A percentile compares a stretch with the other conserved stretches of the same genome.
Evolutionary conservation across 2,329 filamentous ascomycete genomes (phyloP).

Genomic region (Cytospora piceicola): DNA sequence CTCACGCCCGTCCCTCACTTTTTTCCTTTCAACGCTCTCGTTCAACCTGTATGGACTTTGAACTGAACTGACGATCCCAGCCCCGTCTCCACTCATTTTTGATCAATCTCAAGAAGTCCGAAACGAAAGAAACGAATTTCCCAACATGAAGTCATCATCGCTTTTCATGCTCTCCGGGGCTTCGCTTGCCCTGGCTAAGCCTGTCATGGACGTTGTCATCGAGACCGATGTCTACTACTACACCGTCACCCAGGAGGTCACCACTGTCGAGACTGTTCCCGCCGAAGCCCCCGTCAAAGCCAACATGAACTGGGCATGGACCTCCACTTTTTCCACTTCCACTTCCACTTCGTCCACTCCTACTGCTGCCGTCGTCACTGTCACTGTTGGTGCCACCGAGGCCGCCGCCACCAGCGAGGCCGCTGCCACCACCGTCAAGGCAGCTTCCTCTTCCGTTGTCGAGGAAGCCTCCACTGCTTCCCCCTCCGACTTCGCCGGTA

Average conservation of each 20-base stretch:
- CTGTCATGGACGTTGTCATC: conserved; percentile 45
- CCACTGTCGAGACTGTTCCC: conserved; percentile 10
- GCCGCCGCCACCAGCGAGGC: conserved; percentile 5
- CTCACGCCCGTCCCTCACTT: conserved; percentile 16
- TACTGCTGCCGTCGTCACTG: conserved; percentile 26
- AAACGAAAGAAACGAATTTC: not conserved
- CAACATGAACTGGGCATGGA: not conserved
- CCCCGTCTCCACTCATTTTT: conserved; percentile 17
- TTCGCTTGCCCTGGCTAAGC: conserved; percentile 50
- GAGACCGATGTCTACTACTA: conserved; percentile 50
- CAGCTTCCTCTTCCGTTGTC: conserved; percentile 16
- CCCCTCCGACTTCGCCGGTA: conserved; percentile 38
- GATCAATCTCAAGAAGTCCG: conserved; percentile 23
- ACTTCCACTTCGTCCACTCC: conserved; percentile 29
- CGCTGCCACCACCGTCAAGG: conserved; percentile 25
- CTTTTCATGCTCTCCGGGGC: conserved; percentile 51
- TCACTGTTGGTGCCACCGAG: conserved; percentile 21
- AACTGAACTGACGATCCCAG: conserved; percentile 15
- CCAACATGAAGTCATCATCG: conserved; percentile 56
- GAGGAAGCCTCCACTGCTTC: conserved; percentile 30
- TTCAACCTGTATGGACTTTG: conserved; percentile 1
- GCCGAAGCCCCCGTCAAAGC: conserved; percentile 19
- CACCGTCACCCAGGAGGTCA: conserved; percentile 47
- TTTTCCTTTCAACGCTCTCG: not conserved
- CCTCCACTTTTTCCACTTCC: conserved; percentile 8